phyloP scores from a whole-genome alignment of 2,329 filamentous ascomycete genomes.

The Coleophoma crateriformis region DNA sequence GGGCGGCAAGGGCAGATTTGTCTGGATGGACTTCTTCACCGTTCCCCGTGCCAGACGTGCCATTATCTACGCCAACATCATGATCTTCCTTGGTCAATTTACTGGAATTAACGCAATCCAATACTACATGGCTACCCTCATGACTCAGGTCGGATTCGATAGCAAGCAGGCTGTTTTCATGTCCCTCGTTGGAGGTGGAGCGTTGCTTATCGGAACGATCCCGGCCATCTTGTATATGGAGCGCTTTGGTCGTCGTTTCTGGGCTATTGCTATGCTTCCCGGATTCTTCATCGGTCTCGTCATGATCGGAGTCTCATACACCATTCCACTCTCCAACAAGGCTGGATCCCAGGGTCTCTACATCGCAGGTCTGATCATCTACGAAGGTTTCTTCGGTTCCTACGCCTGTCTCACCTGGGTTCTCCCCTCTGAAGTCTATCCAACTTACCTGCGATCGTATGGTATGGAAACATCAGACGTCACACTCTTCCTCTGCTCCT shows the following conservation, averaged over 20 bases:
- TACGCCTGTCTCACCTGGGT: slow-evolving; percentile 63
- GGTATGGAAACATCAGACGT: slow-evolving; percentile 68
- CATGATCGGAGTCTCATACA: slow-evolving; percentile 60
- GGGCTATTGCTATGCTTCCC: slow-evolving; percentile 67
- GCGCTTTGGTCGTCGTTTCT: slow-evolving; percentile 66
- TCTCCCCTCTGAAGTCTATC: slow-evolving; percentile 64
- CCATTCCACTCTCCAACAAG: slow-evolving; percentile 43
- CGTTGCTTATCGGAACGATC: slow-evolving; percentile 62
- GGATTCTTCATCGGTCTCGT: slow-evolving; percentile 67
- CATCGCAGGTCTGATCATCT: slow-evolving; percentile 60
- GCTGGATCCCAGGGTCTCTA: slow-evolving; percentile 53
- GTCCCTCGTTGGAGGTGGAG: slow-evolving; percentile 66
- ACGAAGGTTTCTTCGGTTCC: slow-evolving; percentile 64
- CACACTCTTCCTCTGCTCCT: slow-evolving; percentile 64
- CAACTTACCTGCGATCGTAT: slow-evolving; percentile 66
- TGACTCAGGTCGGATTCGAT: slow-evolving; percentile 63
- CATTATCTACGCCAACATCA: slow-evolving; percentile 62
- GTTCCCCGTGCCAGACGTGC: slow-evolving; percentile 61
- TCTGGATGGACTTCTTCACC: slow-evolving; percentile 72
- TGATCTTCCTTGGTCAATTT: slow-evolving; percentile 65
- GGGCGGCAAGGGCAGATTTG: slow-evolving; percentile 47
- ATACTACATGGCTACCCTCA: slow-evolving; percentile 67
- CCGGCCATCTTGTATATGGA: slow-evolving; percentile 69
- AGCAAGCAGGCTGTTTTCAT: slow-evolving; percentile 62
- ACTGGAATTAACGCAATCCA: slow-evolving; percentile 66